A percentile compares a stretch with the other conserved stretches of the same genome.
Evolutionary conservation across 164 flowering plant species (phyloP).

Genomic region (Vitis amurensis): DNA sequence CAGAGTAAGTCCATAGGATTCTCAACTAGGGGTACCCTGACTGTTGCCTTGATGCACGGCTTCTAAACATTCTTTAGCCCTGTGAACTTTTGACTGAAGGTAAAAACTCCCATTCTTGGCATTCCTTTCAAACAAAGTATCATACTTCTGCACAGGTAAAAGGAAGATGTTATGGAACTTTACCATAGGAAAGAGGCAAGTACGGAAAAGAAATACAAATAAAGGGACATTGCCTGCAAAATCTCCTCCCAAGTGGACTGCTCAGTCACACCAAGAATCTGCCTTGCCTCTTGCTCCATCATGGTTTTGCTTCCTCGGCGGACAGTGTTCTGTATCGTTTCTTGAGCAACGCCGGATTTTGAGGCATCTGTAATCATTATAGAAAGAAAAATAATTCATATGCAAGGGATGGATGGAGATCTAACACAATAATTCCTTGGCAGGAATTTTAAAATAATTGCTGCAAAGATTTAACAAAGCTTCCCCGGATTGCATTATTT

Average conservation of each 20-base stretch:
- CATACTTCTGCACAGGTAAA: conserved; percentile 38
- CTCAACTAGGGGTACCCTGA: conserved; percentile 19
- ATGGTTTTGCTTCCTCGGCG: conserved; percentile 54
- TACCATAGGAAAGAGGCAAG: neutral
- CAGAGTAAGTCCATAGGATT: neutral
- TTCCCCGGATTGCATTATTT: too few species aligned
- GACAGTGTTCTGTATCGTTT: conserved; percentile 41
- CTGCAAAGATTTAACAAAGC: too few species aligned
- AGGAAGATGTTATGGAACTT: neutral
- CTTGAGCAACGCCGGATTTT: conserved; percentile 60
- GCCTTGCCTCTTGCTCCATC: conserved; percentile 73
- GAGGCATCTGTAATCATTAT: conserved; percentile 45
- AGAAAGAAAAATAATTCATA: too few species aligned
- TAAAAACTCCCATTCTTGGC: conserved; percentile 53
- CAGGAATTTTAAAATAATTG: too few species aligned
- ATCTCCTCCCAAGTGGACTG: conserved; percentile 67
- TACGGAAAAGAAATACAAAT: neutral
- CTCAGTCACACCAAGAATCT: conserved; percentile 70
- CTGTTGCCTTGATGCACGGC: conserved; percentile 24
- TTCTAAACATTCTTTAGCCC: conserved; percentile 61
- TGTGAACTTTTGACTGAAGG: conserved; percentile 60
- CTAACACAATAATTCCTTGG: too few species aligned
- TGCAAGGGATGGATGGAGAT: too few species aligned
- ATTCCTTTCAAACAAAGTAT: conserved; percentile 47
- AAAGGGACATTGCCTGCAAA: conserved; percentile 37